Evolutionary conservation across 495 filamentous ascomycete species (phyloP).

Genomic region (Gamarada debralockiae): DNA sequence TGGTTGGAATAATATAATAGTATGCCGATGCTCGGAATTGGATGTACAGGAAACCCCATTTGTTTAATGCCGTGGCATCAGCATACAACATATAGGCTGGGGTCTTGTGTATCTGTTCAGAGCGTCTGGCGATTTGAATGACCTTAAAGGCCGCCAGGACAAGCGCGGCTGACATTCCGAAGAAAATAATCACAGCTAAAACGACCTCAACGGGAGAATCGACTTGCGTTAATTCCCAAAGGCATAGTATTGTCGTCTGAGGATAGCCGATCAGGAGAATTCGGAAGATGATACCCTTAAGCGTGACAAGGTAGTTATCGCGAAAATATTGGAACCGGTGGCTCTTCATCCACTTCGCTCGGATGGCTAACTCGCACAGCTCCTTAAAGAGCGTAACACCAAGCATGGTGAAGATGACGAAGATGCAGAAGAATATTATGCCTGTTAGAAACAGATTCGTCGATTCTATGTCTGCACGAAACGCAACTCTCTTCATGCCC

Average conservation of each 20-base stretch:
- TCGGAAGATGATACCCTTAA: slow-evolving; percentile 90
- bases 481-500: slow-evolving; percentile 88
- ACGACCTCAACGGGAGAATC: slow-evolving; percentile 89
- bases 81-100: slow-evolving; percentile 97
- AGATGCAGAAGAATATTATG: slow-evolving; percentile 83
- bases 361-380: slow-evolving; percentile 65
- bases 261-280: slow-evolving; percentile 90
- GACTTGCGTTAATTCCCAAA: slow-evolving; percentile 87
- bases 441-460: slow-evolving; percentile 96
- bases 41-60: slow-evolving; percentile 98
- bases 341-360: slow-evolving; percentile 71
- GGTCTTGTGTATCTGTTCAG: slow-evolving; percentile 88
- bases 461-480: slow-evolving; percentile 76
- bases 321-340: slow-evolving; percentile 94
- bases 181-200: slow-evolving; percentile 82
- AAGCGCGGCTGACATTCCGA: slow-evolving; percentile 76
- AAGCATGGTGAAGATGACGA: slow-evolving; percentile 66
- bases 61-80: slow-evolving; percentile 86
- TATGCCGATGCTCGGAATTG: slow-evolving; percentile 96
- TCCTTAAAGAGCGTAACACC: slow-evolving; percentile 77
- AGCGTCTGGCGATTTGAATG: slow-evolving; percentile 83
- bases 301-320: slow-evolving; percentile 78
- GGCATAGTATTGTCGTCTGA: slow-evolving; percentile 86
- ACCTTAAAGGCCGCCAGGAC: slow-evolving; percentile 88
- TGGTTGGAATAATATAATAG: slow-evolving; percentile 89